Conservation (phyloP, 805 yeast species). For the Allodekkera sacchari region DNA sequence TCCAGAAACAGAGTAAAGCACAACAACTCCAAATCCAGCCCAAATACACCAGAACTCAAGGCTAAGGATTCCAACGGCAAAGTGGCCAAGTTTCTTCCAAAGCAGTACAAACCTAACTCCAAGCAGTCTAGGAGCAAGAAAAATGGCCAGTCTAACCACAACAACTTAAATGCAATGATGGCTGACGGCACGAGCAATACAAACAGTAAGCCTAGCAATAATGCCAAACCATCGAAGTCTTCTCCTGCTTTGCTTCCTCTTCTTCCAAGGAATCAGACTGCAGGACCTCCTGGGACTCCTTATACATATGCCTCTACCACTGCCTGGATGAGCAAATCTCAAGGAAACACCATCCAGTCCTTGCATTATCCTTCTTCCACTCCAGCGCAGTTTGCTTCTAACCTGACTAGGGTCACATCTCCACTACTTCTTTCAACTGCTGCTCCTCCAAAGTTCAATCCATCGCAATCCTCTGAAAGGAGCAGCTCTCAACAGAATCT, state of each 20-base stretch:
- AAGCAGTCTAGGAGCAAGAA: conserved; percentile 9
- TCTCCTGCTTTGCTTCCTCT: conserved; percentile 34
- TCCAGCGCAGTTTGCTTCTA: conserved; percentile 64
- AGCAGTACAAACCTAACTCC: conserved; percentile 28
- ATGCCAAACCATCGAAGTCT: neutral
- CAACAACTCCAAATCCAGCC: conserved; percentile 29
- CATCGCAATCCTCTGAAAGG: conserved; percentile 31
- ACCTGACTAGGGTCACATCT: conserved; percentile 53
- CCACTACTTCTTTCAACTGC: conserved; percentile 51
- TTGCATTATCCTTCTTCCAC: conserved; percentile 60
- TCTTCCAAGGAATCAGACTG: conserved; percentile 28
- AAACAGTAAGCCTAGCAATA: neutral
- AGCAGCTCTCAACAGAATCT: conserved; percentile 18
- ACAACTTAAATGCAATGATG: neutral
- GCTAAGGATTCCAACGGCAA: conserved; percentile 31
- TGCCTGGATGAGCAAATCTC: conserved; percentile 21
- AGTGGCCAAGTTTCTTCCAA: conserved; percentile 26
- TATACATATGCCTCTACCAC: conserved; percentile 20
- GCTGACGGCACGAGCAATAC: neutral
- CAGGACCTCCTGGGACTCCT: conserved; percentile 19
- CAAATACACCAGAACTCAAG: conserved; percentile 50
- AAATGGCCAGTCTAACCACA: conserved; percentile 6
- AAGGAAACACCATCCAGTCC: conserved; percentile 36
- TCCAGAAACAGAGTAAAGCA: conserved; percentile 80
- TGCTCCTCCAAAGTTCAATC: conserved; percentile 25